Evolutionary conservation across 73 alveolate species (phyloP).

Genomic region (Blepharisma stoltei): DNA sequence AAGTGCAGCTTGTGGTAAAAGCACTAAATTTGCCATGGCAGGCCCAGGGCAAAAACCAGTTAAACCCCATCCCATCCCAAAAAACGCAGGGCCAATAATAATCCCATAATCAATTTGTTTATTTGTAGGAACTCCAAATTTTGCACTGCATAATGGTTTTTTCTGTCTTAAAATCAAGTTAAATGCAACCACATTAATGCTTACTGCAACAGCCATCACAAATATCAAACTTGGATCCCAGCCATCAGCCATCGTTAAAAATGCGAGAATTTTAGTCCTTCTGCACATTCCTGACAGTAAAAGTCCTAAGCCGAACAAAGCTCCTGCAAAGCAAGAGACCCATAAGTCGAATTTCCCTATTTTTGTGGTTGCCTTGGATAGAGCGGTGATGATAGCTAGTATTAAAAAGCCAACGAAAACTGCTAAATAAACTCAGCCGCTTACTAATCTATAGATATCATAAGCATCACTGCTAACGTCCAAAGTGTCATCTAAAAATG

Average conservation of each 20-base stretch:
- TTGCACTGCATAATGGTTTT: constrained; percentile 56
- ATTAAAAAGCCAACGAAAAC: neutral
- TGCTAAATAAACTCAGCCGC: neutral
- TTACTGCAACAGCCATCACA: constrained; percentile 89
- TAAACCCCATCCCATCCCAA: constrained; percentile 98
- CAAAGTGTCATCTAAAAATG: neutral
- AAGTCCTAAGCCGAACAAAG: constrained; percentile 75
- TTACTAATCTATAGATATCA: neutral
- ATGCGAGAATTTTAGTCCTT: constrained; percentile 76
- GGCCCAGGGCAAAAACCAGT: constrained; percentile 97
- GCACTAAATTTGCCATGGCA: constrained; percentile 62
- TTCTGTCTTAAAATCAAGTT: constrained; percentile 48
- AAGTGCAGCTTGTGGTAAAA: constrained; percentile 29
- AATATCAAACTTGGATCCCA: constrained; percentile 93
- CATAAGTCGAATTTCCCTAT: neutral
- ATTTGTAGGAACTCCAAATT: constrained; percentile 60
- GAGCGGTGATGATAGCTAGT: neutral
- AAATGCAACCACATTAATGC: constrained; percentile 86
- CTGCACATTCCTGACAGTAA: constrained; percentile 84
- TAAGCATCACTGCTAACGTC: neutral
- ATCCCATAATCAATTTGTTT: constrained; percentile 69
- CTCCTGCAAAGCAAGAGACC: constrained; percentile 38
- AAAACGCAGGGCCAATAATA: constrained; percentile 81
- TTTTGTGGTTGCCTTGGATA: neutral
- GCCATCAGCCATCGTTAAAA: constrained; percentile 68